Base-by-base conservation (phyloP, 768 basidiomycete genomes). In the Hirschioporus abietinus region DNA sequence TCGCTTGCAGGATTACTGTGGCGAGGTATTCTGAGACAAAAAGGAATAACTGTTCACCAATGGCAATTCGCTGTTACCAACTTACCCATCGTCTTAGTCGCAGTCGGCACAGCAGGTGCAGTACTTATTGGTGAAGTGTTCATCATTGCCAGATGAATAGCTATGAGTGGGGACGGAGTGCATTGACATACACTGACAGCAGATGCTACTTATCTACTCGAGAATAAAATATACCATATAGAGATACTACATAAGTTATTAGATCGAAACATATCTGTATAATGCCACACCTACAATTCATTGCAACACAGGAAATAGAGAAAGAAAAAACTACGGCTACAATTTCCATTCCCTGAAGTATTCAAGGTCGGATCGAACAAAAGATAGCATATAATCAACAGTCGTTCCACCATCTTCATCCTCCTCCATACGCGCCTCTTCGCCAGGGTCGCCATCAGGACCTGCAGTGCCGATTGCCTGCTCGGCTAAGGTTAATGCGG, bases 1-100 rank as follows among this genome's bases (percentile, higher is more conserved):
- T 93, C 91, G 65, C 84, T 97, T 18, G 95, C 94, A 0, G 95
- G 95, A 0, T 78, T 99, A 58, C 80, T 97, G 18, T 98, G 96
- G 95, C 78, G 81, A 24, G 73, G 79, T 18, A 93, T 96, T 65
- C 78, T 96, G 65, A 72, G 74, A 66, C 88, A 92, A 74, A 96
- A 93, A 75, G 84, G 82, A 0, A 88, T 94, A 59, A 69, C 71
- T 3, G 82, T 97, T 20, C 80, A 70, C 30, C 87, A 87, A 70
- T 65, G 72, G 66, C 81, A 84, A 35, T 97, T 97, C 78, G 87
- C 90, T 0, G 42, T 20, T 3, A 52, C 42, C 20, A 52, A 52
- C 42, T 52, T 52, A 15, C 42, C 42, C 42, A 52, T 52, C 42
- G 12, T 52, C 3, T 52, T 52, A 10, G 3, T 52, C 1, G 42